Base-by-base conservation (phyloP, 2,329 filamentous ascomycete genomes). In the Gnomoniopsis smithogilvyi region DNA sequence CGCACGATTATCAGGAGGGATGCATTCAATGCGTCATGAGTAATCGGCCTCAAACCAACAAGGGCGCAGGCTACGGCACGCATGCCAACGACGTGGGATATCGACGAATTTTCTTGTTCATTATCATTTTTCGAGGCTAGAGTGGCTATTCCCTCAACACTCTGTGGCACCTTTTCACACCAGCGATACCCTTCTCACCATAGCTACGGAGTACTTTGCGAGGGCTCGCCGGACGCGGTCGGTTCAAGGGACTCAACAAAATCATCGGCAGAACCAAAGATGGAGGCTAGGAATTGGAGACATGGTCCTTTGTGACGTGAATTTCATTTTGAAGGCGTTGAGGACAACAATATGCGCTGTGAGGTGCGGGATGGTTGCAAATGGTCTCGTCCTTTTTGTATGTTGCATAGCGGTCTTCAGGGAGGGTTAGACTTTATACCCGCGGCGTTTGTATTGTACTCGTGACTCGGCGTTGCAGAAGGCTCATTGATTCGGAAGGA, bases 161-260 rank as follows among this genome's bases (percentile, higher is more conserved):
- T 45, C 24, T 51, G 36, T 24, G 45, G 43, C 47, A 41, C 51
- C 51, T 46, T 46, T 50, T 49, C 21, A 45, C n/a, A 58, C 51
- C 47, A 45, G 57, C 22, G 51, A 61, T 59, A 61, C 51, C 56
- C 56, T 46, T 58, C 26, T 38, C 38, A 45, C 24, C 36, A 54
- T 54, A 45, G 51, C 51, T 34, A 54, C 26, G 38, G 51, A 21
- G 38, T 54, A 45, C 21, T 54, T 45, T 54, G 38, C 17, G 41
- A n/a, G 10, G 30, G 17, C 24, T n/a, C 30, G 26, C 24, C 45
- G 26, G 24, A 43, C 33, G 51, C 51, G 22, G 38, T 46, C 11
- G 24, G 41, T 45, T 7, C 36, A 19, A 26, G 36, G 51, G 26
- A 52, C 41, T 30, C 19, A 45, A 45, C 43, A 45, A 45, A 45